Evolutionary conservation across 225 moss, liverwort and hornwort genomes (phyloP).

Genomic region (Neckera pumila): DNA sequence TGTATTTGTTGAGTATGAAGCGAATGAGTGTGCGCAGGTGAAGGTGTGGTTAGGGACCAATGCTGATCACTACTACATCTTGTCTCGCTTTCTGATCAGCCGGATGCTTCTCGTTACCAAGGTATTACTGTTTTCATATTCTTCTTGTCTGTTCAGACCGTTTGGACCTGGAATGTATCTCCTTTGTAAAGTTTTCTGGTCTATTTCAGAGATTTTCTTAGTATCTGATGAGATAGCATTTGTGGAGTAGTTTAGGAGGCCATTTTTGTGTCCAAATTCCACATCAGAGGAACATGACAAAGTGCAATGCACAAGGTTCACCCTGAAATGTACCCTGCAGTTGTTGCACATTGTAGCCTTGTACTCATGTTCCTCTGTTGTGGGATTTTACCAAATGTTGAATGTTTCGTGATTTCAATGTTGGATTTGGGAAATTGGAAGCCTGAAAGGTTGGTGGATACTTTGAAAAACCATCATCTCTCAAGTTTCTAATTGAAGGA

Average conservation of each 20-base stretch:
- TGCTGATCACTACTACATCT: slow-evolving; percentile 90
- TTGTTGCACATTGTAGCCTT: neutral
- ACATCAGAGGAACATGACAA: neutral
- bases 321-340: neutral
- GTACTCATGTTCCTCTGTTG: neutral
- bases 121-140: slow-evolving; percentile 9
- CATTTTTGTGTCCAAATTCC: neutral
- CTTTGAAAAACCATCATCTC: neutral
- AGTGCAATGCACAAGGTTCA: neutral
- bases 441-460: neutral
- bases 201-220: neutral
- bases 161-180: neutral
- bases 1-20: neutral
- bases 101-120: slow-evolving; percentile 96
- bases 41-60: slow-evolving; percentile 89
- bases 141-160: neutral
- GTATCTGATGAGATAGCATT: neutral
- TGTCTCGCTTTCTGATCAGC: slow-evolving; percentile 90
- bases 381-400: neutral
- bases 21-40: slow-evolving; percentile 33
- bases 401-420: neutral
- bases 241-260: neutral
- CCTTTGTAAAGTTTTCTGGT: neutral
- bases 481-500: neutral
- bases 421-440: neutral